phyloP scores from a whole-genome alignment of 2,329 filamentous ascomycete species.

The Trichophyton verrucosum region DNA sequence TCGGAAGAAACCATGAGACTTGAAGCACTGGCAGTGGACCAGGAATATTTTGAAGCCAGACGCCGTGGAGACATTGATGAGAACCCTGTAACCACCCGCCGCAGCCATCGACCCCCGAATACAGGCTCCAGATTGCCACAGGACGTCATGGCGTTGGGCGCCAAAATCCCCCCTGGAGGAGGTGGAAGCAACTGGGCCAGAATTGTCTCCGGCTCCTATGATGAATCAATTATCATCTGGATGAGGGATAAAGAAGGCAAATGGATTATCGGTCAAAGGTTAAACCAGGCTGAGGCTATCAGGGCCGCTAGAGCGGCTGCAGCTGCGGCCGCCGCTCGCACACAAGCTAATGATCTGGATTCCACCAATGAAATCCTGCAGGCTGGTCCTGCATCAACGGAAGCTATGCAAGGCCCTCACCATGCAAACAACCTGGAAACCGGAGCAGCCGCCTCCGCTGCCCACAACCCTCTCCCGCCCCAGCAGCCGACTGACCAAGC shows the following conservation, averaged over 20 bases:
- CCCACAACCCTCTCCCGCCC: background rate
- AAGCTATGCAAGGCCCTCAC: background rate
- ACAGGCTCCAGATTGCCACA: slow-evolving; percentile 63
- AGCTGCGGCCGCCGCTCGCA: background rate
- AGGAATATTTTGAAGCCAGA: slow-evolving; percentile 53
- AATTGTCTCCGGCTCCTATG: slow-evolving; percentile 96
- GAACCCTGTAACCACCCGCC: slow-evolving; percentile 42
- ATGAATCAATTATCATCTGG: slow-evolving; percentile 94
- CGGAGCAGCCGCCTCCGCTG: background rate
- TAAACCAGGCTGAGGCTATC: slow-evolving; percentile 51
- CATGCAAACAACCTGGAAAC: background rate
- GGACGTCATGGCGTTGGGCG: slow-evolving; percentile 63
- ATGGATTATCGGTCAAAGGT: slow-evolving; percentile 65
- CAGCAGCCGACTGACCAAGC: background rate
- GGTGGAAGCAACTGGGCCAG: slow-evolving; percentile 79
- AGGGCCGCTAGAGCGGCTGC: slow-evolving; percentile 18
- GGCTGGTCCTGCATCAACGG: background rate
- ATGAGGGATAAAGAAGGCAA: slow-evolving; percentile 70
- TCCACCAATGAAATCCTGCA: background rate
- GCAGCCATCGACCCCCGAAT: slow-evolving; percentile 43
- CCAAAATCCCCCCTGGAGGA: slow-evolving; percentile 79
- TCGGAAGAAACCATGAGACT: slow-evolving; percentile 61
- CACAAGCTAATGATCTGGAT: background rate
- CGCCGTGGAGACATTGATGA: slow-evolving; percentile 32
- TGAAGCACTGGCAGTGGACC: slow-evolving; percentile 61